phyloP scores from a whole-genome alignment of 176 grass and related monocot species.

The Aegilops sharonensis region DNA sequence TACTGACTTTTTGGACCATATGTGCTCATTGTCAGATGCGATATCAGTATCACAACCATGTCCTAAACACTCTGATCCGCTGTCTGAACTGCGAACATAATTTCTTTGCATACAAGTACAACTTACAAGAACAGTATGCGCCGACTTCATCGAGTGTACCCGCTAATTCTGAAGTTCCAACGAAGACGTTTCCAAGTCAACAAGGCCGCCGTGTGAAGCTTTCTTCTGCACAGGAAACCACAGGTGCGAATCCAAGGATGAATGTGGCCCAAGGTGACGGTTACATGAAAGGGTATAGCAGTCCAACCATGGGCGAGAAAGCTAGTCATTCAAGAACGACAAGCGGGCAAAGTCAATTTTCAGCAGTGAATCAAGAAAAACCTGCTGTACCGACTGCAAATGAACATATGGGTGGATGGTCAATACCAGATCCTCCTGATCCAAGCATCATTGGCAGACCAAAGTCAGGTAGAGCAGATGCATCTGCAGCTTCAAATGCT shows the following conservation, averaged over 20 bases:
- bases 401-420: conserved; percentile 7
- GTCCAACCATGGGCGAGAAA: conserved; percentile 16
- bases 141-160: conserved; percentile 33
- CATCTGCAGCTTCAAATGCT: conserved; percentile 23
- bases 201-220: conserved; percentile 37
- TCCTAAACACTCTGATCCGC: conserved; percentile 41
- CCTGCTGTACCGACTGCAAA: conserved; percentile 24
- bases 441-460: conserved; percentile 15
- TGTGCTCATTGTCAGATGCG: conserved; percentile 58
- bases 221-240: conserved; percentile 22
- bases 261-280: conserved; percentile 28
- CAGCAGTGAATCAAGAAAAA: conserved; percentile 29
- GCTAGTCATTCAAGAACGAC: conserved; percentile 35
- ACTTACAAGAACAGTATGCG: conserved; percentile 25
- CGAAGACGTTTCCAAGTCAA: conserved; percentile 34
- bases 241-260: conserved; percentile 24
- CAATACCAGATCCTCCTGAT: conserved; percentile 7
- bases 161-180: conserved; percentile 37
- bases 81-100: conserved; percentile 53
- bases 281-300: conserved; percentile 27
- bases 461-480: conserved; percentile 25
- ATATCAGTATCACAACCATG: conserved; percentile 55
- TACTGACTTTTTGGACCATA: conserved; percentile 68
- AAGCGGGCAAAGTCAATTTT: conserved; percentile 32
- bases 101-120: conserved; percentile 54